These are phyloP conservation scores for Chaetomium globosum DNA, from an alignment of 2,329 filamentous ascomycete genomes.

Conservation along the genomic window DNA sequence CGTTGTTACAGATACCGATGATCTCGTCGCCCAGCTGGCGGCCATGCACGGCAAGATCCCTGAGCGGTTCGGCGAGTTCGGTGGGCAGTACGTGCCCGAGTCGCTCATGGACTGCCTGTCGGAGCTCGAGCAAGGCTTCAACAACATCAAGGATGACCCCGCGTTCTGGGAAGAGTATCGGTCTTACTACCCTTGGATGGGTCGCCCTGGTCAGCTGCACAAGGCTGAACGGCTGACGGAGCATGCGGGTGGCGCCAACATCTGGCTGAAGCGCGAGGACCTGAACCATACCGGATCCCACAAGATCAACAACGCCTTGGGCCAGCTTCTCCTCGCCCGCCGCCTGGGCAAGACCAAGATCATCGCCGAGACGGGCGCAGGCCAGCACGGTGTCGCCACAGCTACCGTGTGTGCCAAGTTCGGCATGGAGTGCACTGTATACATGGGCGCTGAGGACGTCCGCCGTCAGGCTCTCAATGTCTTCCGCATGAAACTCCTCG, in stretches of 20 bases:
- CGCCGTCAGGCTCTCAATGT: constrained; percentile 95
- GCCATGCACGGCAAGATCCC: constrained; percentile 80
- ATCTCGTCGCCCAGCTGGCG: constrained; percentile 80
- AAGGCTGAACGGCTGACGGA: constrained; percentile 85
- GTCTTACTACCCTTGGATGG: constrained; percentile 97
- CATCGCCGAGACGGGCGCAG: constrained; percentile 95
- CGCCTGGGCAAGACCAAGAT: constrained; percentile 93
- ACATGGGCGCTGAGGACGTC: constrained; percentile 98
- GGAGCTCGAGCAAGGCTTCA: constrained; percentile 88
- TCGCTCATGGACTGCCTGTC: constrained; percentile 95
- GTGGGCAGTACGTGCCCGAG: constrained; percentile 96
- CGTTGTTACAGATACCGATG: constrained; percentile 58
- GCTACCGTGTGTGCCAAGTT: constrained; percentile 98
- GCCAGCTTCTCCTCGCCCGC: constrained; percentile 84
- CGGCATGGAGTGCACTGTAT: constrained; percentile 95
- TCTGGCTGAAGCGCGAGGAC: constrained; percentile 98
- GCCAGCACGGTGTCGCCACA: constrained; percentile 96
- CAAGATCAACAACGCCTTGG: constrained; percentile 99
- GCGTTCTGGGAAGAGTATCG: constrained; percentile 97
- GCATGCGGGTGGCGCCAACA: constrained; percentile 86
- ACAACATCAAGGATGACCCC: constrained; percentile 81
- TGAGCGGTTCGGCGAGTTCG: constrained; percentile 90
- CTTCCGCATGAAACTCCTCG: constrained; percentile 96
- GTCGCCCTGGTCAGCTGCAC: constrained; percentile 88
- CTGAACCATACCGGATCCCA: constrained; percentile 97